Evolutionary conservation across 116 monocot genomes (phyloP).

Genomic region (Posidonia oceanica): DNA sequence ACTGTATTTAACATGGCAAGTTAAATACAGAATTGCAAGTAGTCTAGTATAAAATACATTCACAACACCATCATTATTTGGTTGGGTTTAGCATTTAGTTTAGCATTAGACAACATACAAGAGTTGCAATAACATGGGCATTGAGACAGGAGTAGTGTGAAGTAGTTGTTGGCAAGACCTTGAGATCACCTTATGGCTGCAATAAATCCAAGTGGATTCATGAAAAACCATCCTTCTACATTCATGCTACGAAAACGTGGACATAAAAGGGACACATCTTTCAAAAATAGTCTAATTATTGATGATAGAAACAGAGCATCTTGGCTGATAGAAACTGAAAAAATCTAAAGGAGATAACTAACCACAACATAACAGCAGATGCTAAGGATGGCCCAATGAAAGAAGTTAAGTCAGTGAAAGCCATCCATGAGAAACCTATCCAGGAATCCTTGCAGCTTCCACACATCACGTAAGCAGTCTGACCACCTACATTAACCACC

Average conservation of each 20-base stretch:
- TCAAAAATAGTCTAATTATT: too few species aligned
- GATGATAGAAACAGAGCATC: background rate
- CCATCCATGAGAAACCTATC: conserved; percentile 33
- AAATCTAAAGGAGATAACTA: conserved; percentile 1
- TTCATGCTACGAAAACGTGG: conserved; percentile 49
- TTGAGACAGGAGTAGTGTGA: background rate
- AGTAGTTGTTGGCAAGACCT: background rate
- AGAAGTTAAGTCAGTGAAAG: conserved; percentile 18
- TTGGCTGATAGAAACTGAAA: too few species aligned
- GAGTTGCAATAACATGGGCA: background rate
- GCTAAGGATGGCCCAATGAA: too few species aligned
- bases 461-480: conserved; percentile 21
- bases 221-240: conserved; percentile 37
- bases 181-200: conserved; percentile 24
- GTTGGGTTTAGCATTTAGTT: background rate
- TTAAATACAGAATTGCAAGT: background rate
- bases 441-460: conserved; percentile 33
- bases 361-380: conserved; percentile 55
- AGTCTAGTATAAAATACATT: background rate
- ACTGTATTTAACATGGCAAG: too few species aligned
- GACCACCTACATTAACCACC: conserved; percentile 21
- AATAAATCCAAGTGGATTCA: conserved; percentile 39
- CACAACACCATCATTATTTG: background rate
- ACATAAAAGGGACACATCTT: too few species aligned
- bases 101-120: background rate